Base-by-base conservation (phyloP, 805 yeast species). In the Yarrowia hollandica region DNA sequence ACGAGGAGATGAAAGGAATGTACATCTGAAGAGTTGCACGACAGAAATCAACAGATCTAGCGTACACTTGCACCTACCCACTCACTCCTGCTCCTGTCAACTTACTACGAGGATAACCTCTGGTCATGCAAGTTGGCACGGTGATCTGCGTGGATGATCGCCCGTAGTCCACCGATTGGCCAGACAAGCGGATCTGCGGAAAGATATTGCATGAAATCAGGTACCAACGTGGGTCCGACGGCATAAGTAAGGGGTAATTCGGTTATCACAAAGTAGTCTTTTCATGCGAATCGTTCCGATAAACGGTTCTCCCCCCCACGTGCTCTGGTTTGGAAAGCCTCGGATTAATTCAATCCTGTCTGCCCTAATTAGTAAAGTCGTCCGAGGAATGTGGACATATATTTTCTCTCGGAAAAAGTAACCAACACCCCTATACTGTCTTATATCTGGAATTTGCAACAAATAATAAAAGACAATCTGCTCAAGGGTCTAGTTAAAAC, bases 91-190 rank as follows among this genome's bases (percentile, higher is more conserved):
- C n/a, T n/a, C n/a, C n/a, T 25, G 30, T n/a, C 50, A 42, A 42
- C 50, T 34, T 26, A 18, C 14, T 18, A 6, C 2, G 2, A 7
- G 8, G 34, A 16, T 18, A 42, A 12, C 50, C 26, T 42, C 34
- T 18, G 23, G 21, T 15, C 46, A 39, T 44, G 52, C 35, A 28
- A 28, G 35, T 4, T 19, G 9, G 35, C 35, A 28, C 52, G 23
- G 52, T 19, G 52, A 44, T 44, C 52, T 28, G n/a, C 52, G 25
- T 18, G 4, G 52, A 18, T 41, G 48, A 41, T 41, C 48, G 48
- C 33, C 48, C 48, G 48, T 41, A 18, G 26, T 5, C 52, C 35
- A 28, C 52, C 52, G 52, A 44, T 44, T 44, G 52, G 52, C 52
- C 26, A 26, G 35, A 14, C 10, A 16, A 4, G 19, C 12, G 26